Evolutionary conservation across 176 grass and related monocot genomes (phyloP), one percentile per base, ranked within the genome.

Genomic region (Carex pumila): DNA sequence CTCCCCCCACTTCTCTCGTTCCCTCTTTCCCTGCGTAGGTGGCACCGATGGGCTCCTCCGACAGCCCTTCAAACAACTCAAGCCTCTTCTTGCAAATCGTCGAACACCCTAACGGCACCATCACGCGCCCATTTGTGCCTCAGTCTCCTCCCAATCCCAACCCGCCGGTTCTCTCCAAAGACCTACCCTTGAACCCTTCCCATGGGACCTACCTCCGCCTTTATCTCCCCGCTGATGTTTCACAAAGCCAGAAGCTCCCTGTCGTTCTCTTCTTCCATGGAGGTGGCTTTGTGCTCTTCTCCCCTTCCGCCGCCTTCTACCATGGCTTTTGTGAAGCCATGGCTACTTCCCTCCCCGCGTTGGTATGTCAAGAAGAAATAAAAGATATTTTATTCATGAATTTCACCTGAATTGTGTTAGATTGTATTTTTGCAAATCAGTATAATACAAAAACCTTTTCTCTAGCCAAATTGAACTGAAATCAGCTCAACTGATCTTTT

Each of bases 221-320:
- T 70, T 98, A 92, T 83, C 88, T 91, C 4, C 92, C 92, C 13
- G 45, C 7, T 4, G 8, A 6, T 13, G 21, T 18, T 2, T 17
- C 73, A 15, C 5, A 36, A 0, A 0, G 14, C 0, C 19, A 61
- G 0, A 94, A 83, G 81, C 92, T 98, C 86, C 93, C 92, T 31
- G 32, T 98, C 18, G 13, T 98, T 56, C 83, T 98, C 83, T 98
- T 86, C 91, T 95, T 92, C 88, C 96, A 98, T 81, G 96, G 96
- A 54, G 96, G 92, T 18, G 92, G 96, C 14, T 95, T 95, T 88
- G 91, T 98, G 2, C 1, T 95, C 66, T 81, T 90, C 80, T 85
- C 78, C 87, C 34, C 86, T 12, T 87, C 62, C 9, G 60, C 85
- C 36, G 53, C 10, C 66, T 89, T 89, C 88, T 98, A 98, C 85